Conservation (phyloP, 768 basidiomycete species). For the Amanita phalloides region DNA sequence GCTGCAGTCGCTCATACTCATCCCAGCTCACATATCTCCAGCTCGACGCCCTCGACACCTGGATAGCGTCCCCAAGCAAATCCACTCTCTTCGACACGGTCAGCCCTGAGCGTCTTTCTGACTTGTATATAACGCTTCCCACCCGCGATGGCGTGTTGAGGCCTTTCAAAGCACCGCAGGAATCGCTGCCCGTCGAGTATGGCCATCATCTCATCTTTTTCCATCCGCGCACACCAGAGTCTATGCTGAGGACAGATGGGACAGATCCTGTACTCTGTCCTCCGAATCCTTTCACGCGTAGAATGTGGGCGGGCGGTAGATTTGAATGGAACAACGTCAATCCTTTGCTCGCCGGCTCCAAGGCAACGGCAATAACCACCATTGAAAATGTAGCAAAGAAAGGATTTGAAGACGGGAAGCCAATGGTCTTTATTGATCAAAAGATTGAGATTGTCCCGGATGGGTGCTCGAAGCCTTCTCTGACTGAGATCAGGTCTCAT, state of each 20-base stretch:
- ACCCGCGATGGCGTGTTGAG: slow-evolving; percentile 51
- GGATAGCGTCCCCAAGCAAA: slow-evolving; percentile 40
- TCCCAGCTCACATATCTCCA: background rate
- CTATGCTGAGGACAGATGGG: slow-evolving; percentile 49
- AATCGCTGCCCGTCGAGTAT: slow-evolving; percentile 33
- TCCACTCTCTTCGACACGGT: slow-evolving; percentile 39
- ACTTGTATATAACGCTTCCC: slow-evolving; percentile 61
- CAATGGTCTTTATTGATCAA: slow-evolving; percentile 72
- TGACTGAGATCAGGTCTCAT: slow-evolving; percentile 57
- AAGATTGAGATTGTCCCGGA: slow-evolving; percentile 37
- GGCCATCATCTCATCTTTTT: slow-evolving; percentile 74
- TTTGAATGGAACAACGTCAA: slow-evolving; percentile 46
- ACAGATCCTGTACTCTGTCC: slow-evolving; percentile 66
- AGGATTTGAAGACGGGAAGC: slow-evolving; percentile 48
- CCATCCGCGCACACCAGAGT: slow-evolving; percentile 52
- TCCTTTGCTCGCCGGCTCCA: slow-evolving; percentile 43
- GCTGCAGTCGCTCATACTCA: background rate
- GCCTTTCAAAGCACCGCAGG: slow-evolving; percentile 29
- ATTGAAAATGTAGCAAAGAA: slow-evolving; percentile 50
- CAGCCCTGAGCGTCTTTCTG: slow-evolving; percentile 44
- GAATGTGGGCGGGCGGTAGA: slow-evolving; percentile 78
- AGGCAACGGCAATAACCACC: slow-evolving; percentile 34
- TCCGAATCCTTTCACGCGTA: slow-evolving; percentile 57
- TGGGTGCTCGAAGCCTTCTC: slow-evolving; percentile 32
- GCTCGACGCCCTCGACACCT: slow-evolving; percentile 31